phyloP scores from a whole-genome alignment of 108 stramenopile genomes.

The Cyclotella cryptica region DNA sequence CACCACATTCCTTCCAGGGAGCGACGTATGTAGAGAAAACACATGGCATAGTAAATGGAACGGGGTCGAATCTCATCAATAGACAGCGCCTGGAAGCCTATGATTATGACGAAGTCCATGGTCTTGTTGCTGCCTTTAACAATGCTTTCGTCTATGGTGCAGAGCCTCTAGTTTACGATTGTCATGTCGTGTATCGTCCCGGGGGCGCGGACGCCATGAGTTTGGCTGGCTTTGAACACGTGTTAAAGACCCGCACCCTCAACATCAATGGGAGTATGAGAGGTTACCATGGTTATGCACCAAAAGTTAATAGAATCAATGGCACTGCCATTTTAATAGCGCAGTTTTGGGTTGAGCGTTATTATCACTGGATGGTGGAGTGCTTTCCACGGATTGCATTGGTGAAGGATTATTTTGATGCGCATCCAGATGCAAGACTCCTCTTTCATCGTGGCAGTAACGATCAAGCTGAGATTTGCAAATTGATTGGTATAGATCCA shows the following conservation, averaged over 20 bases:
- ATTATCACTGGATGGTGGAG: constrained; percentile 2
- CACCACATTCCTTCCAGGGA: neutral
- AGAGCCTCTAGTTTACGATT: constrained; percentile 4
- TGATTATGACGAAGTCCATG: constrained; percentile 9
- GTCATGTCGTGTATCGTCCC: neutral
- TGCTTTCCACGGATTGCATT: constrained; percentile 4
- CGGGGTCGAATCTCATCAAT: neutral
- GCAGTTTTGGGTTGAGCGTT: neutral
- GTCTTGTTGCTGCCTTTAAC: neutral
- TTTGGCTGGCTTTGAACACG: neutral
- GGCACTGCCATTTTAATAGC: neutral
- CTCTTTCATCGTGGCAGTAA: neutral
- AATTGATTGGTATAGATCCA: neutral
- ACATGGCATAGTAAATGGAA: neutral
- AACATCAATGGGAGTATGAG: neutral
- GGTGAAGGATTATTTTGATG: constrained; percentile 3
- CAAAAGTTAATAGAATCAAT: neutral
- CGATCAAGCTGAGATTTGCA: neutral
- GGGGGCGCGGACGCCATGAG: neutral
- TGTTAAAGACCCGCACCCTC: neutral
- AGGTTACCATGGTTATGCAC: neutral
- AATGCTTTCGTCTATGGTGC: constrained; percentile 1
- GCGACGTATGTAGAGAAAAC: neutral
- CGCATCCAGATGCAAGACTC: constrained; percentile 4
- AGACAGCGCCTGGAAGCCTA: neutral